Evolutionary conservation across 345 rosid species (phyloP).

Genomic region (Eucalyptus sp.): DNA sequence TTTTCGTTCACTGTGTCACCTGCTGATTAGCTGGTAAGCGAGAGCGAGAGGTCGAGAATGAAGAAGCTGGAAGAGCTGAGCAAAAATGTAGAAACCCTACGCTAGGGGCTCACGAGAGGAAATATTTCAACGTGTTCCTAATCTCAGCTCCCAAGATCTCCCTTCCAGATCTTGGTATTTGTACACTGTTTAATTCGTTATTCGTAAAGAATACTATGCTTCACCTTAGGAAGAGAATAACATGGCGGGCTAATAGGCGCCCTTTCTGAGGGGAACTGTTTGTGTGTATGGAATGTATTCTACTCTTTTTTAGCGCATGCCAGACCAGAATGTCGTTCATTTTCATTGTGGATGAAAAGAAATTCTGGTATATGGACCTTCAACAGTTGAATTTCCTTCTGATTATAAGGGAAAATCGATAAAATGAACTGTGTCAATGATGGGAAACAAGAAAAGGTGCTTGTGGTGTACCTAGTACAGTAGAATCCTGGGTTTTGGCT

Average conservation of each 20-base stretch:
- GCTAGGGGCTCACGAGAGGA: neutral
- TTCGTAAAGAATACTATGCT: neutral
- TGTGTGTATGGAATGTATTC: neutral
- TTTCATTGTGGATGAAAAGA: neutral
- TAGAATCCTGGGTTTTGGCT: neutral
- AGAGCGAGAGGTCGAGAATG: conserved; percentile 78
- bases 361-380: neutral
- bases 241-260: neutral
- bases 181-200: neutral
- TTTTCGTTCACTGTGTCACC: neutral
- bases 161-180: neutral
- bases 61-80: conserved; percentile 87
- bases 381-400: neutral
- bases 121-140: neutral
- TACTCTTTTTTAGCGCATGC: neutral
- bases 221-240: neutral
- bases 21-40: conserved; percentile 44
- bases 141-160: neutral
- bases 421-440: neutral
- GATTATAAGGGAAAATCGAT: neutral
- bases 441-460: neutral
- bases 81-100: conserved; percentile 42
- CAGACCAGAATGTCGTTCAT: neutral
- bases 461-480: neutral
- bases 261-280: neutral